phyloP scores from a whole-genome alignment of 345 rosid species.

The Anacardium occidentale region DNA sequence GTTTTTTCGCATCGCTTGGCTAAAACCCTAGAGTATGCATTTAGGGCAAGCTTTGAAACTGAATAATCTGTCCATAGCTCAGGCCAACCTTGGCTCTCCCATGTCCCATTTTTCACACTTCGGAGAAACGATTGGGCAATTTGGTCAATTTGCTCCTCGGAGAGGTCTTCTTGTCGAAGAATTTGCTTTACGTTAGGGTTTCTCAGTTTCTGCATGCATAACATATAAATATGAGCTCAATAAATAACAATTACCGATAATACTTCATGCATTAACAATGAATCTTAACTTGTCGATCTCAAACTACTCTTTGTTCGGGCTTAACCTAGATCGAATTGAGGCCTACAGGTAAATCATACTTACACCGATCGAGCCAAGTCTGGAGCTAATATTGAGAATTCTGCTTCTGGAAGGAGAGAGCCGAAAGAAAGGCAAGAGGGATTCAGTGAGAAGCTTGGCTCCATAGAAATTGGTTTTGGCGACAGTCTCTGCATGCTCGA shows the following conservation, averaged over 20 bases:
- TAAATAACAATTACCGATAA: too few species aligned
- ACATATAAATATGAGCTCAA: background rate
- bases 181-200: slow-evolving; percentile 44
- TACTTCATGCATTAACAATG: too few species aligned
- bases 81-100: slow-evolving; percentile 81
- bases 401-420: slow-evolving; percentile 44
- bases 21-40: slow-evolving; percentile 66
- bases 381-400: slow-evolving; percentile 73
- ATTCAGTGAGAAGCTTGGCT: slow-evolving; percentile 57
- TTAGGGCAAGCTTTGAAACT: slow-evolving; percentile 79
- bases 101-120: slow-evolving; percentile 54
- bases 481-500: slow-evolving; percentile 67
- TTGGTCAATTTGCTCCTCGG: slow-evolving; percentile 44
- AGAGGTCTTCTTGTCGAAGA: slow-evolving; percentile 42
- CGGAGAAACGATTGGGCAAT: slow-evolving; percentile 45
- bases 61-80: slow-evolving; percentile 79
- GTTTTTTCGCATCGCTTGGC: slow-evolving; percentile 36
- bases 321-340: too few species aligned
- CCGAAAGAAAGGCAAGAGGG: slow-evolving; percentile 72
- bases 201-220: slow-evolving; percentile 64
- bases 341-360: too few species aligned
- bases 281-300: too few species aligned
- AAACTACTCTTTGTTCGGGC: too few species aligned
- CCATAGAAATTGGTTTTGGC: slow-evolving; percentile 71
- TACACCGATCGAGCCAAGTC: slow-evolving; percentile 74